Evolutionary conservation across 2,329 filamentous ascomycete species (phyloP).

Genomic region (Thelonectria discophora): DNA sequence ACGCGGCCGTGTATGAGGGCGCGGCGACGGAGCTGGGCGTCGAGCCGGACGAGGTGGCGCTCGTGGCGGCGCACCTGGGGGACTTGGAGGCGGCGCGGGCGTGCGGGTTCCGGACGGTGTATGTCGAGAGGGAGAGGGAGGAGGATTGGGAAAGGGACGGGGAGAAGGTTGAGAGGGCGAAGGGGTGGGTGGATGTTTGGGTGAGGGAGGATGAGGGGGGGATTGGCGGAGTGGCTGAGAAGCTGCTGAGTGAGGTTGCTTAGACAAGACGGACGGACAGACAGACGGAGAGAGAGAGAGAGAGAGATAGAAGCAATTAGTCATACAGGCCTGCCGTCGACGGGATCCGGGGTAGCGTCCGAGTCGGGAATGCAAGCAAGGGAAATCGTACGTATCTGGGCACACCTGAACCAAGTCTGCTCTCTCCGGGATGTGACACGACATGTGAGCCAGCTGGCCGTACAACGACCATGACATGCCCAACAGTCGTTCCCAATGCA

Average conservation of each 20-base stretch:
- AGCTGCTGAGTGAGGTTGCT: conserved; percentile 40
- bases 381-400: too few species aligned
- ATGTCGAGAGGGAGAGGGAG: conserved; percentile 74
- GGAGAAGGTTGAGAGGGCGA: conserved; percentile 60
- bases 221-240: conserved; percentile 43
- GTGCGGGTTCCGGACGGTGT: conserved; percentile 74
- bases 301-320: background rate
- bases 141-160: conserved; percentile 67
- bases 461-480: too few species aligned
- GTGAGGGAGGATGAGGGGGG: conserved; percentile 46
- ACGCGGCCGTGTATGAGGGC: conserved; percentile 72
- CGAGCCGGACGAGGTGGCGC: conserved; percentile 69
- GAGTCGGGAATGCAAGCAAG: background rate
- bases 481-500: background rate
- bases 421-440: too few species aligned
- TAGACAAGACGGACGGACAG: background rate
- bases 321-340: background rate
- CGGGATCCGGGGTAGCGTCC: background rate
- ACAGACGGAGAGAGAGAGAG: too few species aligned
- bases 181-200: conserved; percentile 54
- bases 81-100: conserved; percentile 74
- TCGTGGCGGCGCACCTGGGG: conserved; percentile 79
- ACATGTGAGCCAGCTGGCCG: too few species aligned
- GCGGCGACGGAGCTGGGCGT: conserved; percentile 68
- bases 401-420: too few species aligned